A percentile compares a stretch with the other conserved stretches of the same genome.
Conservation (phyloP, 2,329 filamentous ascomycete genomes). For the Elsinoe ampelina region DNA sequence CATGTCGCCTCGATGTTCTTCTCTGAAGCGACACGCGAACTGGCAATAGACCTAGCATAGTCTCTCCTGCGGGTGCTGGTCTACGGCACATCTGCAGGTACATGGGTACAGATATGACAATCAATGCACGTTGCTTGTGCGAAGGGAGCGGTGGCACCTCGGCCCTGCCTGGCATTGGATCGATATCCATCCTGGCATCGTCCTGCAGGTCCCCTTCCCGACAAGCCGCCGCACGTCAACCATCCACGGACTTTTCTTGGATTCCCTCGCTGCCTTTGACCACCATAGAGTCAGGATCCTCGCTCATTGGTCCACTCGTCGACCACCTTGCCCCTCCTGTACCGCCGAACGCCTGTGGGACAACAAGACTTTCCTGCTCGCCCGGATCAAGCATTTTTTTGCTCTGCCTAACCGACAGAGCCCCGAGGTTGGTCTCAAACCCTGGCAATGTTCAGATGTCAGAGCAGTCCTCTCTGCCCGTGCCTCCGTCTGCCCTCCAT, state of each 20-base stretch:
- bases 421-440: background rate
- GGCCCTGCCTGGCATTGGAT: background rate
- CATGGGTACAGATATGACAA: background rate
- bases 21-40: background rate
- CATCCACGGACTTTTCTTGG: background rate
- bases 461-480: background rate
- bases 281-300: background rate
- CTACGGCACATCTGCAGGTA: background rate
- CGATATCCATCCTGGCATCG: background rate
- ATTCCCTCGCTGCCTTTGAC: background rate
- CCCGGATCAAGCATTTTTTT: background rate
- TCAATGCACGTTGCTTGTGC: background rate
- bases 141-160: conserved; percentile 7
- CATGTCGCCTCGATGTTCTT: background rate
- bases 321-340: background rate
- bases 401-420: background rate
- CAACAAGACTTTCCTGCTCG: background rate
- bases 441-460: conserved; percentile 1
- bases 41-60: background rate
- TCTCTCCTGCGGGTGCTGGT: background rate
- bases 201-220: background rate
- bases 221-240: conserved; percentile 5
- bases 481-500: background rate
- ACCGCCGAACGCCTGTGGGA: background rate
- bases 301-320: background rate